Conservation (phyloP, 768 basidiomycete species). For the Dentipellis fragilis region DNA sequence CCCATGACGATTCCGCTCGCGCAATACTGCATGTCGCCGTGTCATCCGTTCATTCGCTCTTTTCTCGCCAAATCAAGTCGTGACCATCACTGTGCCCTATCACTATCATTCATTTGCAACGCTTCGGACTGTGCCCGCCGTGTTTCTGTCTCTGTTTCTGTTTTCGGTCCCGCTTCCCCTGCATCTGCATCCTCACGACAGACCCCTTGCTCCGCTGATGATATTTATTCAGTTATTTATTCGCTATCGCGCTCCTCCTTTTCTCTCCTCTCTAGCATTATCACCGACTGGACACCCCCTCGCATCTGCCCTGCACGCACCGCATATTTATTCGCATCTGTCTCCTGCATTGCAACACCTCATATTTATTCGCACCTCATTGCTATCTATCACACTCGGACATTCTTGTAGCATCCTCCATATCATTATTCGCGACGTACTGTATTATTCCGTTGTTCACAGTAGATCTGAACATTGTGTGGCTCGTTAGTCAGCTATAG, state of each 20-base stretch:
- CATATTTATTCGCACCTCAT: neutral
- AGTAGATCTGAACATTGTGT: no score
- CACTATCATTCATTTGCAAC: constrained; percentile 5
- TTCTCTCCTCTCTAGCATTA: neutral
- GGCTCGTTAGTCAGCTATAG: no score
- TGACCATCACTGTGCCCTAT: neutral
- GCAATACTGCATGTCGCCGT: no score
- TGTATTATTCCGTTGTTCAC: neutral
- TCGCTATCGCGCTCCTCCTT: neutral
- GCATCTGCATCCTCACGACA: neutral
- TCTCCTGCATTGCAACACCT: neutral
- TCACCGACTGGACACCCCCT: neutral
- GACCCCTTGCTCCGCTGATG: neutral
- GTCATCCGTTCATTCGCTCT: neutral
- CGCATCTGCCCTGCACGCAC: neutral
- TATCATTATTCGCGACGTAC: neutral
- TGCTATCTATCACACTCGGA: neutral
- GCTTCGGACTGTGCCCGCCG: neutral
- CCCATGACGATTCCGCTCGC: no score
- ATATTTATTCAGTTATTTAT: constrained; percentile 1
- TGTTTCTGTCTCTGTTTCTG: constrained; percentile 12
- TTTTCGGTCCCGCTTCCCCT: neutral
- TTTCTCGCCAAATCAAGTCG: neutral
- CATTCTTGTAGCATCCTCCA: neutral
- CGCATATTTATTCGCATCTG: neutral